These are phyloP conservation scores for Cenchrus purpureus DNA, from an alignment of 176 grass and related monocot species.

Conservation along the genomic window DNA sequence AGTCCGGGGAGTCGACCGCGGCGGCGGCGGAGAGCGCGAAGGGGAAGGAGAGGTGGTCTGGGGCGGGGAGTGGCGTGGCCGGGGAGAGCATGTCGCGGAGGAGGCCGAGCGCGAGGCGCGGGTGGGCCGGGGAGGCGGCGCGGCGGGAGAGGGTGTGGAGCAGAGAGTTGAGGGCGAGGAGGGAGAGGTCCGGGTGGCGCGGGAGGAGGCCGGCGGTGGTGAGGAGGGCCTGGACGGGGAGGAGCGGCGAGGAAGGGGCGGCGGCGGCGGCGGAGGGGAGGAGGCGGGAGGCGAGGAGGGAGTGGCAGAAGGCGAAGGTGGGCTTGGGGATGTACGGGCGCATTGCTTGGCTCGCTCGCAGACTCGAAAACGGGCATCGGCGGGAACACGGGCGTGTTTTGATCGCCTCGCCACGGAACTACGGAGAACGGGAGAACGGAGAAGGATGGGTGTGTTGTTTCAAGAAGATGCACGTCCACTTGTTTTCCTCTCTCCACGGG, in stretches of 20 bases:
- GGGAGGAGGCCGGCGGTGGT: conserved; percentile 53
- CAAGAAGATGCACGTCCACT: too few relatives aligned
- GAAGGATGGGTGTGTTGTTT: too few relatives aligned
- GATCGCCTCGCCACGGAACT: too few relatives aligned
- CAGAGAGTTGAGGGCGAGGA: conserved; percentile 65
- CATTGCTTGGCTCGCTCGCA: conserved; percentile 33
- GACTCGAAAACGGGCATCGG: not conserved
- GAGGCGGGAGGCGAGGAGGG: conserved; percentile 59
- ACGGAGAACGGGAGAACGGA: too few relatives aligned
- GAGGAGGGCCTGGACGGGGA: conserved; percentile 62
- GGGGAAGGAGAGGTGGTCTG: conserved; percentile 84
- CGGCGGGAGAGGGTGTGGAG: conserved; percentile 51
- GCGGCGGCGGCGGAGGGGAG: conserved; percentile 29
- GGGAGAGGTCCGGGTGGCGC: conserved; percentile 50
- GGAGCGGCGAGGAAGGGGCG: conserved; percentile 29
- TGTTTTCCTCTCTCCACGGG: too few relatives aligned
- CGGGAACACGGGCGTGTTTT: not conserved
- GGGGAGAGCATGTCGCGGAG: conserved; percentile 64
- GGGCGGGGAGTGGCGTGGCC: conserved; percentile 47
- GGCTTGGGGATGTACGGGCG: conserved; percentile 46
- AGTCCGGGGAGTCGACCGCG: conserved; percentile 4
- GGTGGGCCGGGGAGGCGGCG: conserved; percentile 48
- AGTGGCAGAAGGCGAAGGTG: conserved; percentile 60
- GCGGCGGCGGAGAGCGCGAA: conserved; percentile 75
- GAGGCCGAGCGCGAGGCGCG: conserved; percentile 58